These are phyloP conservation scores for Boletus semigastroideus DNA, from an alignment of 1,284 basidiomycete genomes.

Conservation along the genomic window DNA sequence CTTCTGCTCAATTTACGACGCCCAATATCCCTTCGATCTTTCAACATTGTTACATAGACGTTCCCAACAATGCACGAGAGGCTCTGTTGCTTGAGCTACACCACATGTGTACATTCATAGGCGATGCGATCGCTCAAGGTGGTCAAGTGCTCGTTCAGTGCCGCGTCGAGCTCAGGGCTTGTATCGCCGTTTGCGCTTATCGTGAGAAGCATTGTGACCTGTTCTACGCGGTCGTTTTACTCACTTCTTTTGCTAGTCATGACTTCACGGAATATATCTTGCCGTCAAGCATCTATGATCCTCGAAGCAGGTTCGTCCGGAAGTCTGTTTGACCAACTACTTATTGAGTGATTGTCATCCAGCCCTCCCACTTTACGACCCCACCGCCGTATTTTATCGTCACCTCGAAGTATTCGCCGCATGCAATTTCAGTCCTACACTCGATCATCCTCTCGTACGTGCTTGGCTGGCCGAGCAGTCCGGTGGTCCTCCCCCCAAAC, in stretches of 20 bases:
- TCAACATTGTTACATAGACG: slow-evolving; percentile 41
- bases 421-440: slow-evolving; percentile 42
- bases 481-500: slow-evolving; percentile 15
- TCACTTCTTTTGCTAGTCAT: slow-evolving; percentile 37
- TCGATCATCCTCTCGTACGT: slow-evolving; percentile 40
- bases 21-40: slow-evolving; percentile 32
- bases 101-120: slow-evolving; percentile 43
- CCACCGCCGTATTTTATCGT: slow-evolving; percentile 47
- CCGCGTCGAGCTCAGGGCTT: slow-evolving; percentile 48
- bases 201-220: slow-evolving; percentile 38
- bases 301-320: slow-evolving; percentile 44
- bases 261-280: slow-evolving; percentile 34
- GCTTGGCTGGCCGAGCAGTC: slow-evolving; percentile 38
- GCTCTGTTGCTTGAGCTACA: slow-evolving; percentile 45
- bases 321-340: background rate
- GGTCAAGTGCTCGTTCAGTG: slow-evolving; percentile 69
- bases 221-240: slow-evolving; percentile 12
- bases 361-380: slow-evolving; percentile 59
- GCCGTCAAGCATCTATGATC: slow-evolving; percentile 36
- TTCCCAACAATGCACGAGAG: slow-evolving; percentile 38
- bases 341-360: background rate
- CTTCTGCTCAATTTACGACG: slow-evolving; percentile 43
- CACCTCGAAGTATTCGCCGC: slow-evolving; percentile 49
- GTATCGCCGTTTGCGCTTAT: slow-evolving; percentile 64
- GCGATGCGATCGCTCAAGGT: slow-evolving; percentile 37